Evolutionary conservation across 2,329 filamentous ascomycete species (phyloP).

Genomic region (Fusarium pseudocircinatum): DNA sequence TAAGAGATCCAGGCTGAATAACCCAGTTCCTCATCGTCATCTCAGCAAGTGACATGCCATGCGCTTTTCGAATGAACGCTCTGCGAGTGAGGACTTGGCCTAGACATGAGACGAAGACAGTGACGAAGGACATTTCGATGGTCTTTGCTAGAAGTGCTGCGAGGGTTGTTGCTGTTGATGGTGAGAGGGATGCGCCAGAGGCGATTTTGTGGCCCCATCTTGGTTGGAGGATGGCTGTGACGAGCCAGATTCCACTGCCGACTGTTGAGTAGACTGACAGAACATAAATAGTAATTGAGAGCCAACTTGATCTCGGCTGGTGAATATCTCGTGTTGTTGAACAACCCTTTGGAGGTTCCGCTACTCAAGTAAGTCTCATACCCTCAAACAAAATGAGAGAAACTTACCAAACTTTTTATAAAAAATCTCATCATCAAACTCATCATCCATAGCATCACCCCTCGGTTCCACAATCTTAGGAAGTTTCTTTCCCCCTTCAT

Average conservation of each 20-base stretch:
- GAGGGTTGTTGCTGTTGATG: constrained; percentile 72
- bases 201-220: constrained; percentile 69
- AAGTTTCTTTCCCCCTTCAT: background rate
- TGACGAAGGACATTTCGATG: constrained; percentile 81
- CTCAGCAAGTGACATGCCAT: constrained; percentile 78
- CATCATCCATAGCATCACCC: constrained; percentile 31
- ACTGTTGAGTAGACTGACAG: constrained; percentile 71
- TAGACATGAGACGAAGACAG: constrained; percentile 77
- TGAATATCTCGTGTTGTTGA: constrained; percentile 47
- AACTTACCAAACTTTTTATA: constrained; percentile 46
- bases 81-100: constrained; percentile 79
- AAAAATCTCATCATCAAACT: constrained; percentile 46
- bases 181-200: constrained; percentile 62
- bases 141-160: constrained; percentile 78
- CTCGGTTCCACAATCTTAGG: constrained; percentile 25
- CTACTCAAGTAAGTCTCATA: constrained; percentile 14
- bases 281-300: constrained; percentile 57
- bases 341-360: constrained; percentile 48
- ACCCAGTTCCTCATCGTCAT: constrained; percentile 81
- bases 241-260: constrained; percentile 73
- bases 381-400: background rate
- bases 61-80: constrained; percentile 67
- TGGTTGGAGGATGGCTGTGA: constrained; percentile 69
- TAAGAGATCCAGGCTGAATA: constrained; percentile 75
- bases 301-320: constrained; percentile 54